phyloP scores from a whole-genome alignment of 805 yeast genomes.

The Candida ipomoeae region DNA sequence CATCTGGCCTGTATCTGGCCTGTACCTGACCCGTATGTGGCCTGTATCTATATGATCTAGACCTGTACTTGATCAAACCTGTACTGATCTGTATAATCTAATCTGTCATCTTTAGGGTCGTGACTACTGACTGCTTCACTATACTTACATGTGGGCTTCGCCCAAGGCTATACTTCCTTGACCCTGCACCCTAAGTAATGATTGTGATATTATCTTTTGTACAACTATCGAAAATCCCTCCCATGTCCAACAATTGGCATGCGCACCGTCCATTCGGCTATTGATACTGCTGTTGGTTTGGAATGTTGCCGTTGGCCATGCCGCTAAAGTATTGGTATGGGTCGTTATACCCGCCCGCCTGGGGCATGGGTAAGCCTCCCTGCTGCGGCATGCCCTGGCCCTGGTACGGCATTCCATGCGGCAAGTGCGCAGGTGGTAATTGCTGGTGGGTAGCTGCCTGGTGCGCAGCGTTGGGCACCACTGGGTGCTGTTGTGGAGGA shows the following conservation, averaged over 20 bases:
- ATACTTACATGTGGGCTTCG: too few species aligned
- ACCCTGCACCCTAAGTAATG: background rate
- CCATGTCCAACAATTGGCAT: background rate
- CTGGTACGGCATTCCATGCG: conserved; percentile 45
- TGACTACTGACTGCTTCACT: too few species aligned
- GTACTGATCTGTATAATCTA: too few species aligned
- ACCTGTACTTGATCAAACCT: too few species aligned
- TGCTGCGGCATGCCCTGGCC: conserved; percentile 38
- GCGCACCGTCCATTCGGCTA: conserved; percentile 17
- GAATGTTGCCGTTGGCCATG: conserved; percentile 46
- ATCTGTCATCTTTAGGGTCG: too few species aligned
- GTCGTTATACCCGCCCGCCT: conserved; percentile 48
- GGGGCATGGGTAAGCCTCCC: conserved; percentile 42
- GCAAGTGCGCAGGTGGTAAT: conserved; percentile 38
- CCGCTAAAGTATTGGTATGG: conserved; percentile 62
- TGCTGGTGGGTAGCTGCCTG: conserved; percentile 28
- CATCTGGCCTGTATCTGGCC: too few species aligned
- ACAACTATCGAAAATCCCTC: background rate
- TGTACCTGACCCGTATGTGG: too few species aligned
- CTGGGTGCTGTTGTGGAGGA: conserved; percentile 19
- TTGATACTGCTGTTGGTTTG: conserved; percentile 54
- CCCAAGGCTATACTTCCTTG: too few species aligned
- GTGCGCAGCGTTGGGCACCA: conserved; percentile 17
- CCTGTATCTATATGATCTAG: too few species aligned
- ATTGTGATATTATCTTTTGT: background rate